Base-by-base conservation (phyloP, 805 yeast genomes). In the Pichia membranifaciens region DNA sequence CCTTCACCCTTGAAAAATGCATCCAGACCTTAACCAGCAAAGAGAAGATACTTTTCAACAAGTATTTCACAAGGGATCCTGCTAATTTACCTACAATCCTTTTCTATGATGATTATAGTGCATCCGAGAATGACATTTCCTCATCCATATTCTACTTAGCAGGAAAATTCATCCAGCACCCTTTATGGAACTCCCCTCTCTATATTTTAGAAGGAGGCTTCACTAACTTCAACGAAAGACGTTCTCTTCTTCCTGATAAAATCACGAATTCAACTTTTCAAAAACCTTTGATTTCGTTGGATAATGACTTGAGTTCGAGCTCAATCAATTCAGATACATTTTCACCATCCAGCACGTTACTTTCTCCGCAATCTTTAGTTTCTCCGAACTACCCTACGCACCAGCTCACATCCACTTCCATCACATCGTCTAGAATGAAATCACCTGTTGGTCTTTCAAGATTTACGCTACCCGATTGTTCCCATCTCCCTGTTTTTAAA, bases 1-100 rank as follows among this genome's bases (percentile, higher is more conserved):
- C 82, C 45, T 90, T 86, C 57, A 79, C 81, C 3, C 68, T 90
- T 47, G 68, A 67, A 41, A 73, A 80, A 58, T 80, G 87, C 54
- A 66, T 84, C 21, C 78, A 75, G 43, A 81, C 86, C 28, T 64
- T 84, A 43, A 78, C 87, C 0, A 55, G 65, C 5, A 67, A 68
- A 47, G 89, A 82, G 48, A 75, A 72, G 51, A 44, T 54, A 2
- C 56, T 73, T 12, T 66, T 81, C 44, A 58, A 67, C 20, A 55
- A 58, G 22, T 74, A 69, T 51, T 51, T 75, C 15, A 52, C 54
- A 18, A 53, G 59, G 35, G 58, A 54, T 22, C 22, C 42, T 0
- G 46, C 54, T 20, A 68, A 70, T 13, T 54, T 68, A 18, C 78
- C 79, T 8, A 53, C 66, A 2, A 62, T 81, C 23, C 59, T 79